Base-by-base conservation (phyloP, 108 stramenopile genomes). In the Fistulifera pelliculosa region DNA sequence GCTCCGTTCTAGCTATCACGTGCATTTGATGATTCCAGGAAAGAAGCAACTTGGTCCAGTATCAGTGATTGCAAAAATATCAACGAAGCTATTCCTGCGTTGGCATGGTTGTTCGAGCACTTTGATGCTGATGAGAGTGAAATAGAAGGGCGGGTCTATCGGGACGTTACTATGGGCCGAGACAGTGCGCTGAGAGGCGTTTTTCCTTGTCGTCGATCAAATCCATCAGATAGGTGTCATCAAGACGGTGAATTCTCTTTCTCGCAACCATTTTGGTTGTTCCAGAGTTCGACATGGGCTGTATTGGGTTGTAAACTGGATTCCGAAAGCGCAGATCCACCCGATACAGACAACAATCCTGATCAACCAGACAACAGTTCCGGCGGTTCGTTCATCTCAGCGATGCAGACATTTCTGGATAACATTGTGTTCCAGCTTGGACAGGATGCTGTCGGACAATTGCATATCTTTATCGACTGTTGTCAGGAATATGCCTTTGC, bases 11-110 rank as follows among this genome's bases (percentile, higher is more conserved):
- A 21, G 22, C n/a, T 65, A 58, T n/a, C 22, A 35, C 4, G 54
- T 60, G 7, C 70, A 71, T 57, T 43, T 71, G 47, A 52, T 65
- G n/a, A 21, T 71, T 19, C 70, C 70, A 13, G 70, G 70, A 22
- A 44, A 58, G 25, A 65, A 65, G 11, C 64, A 71, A 59, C 14
- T 22, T 6, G 70, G 64, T 10, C 70, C 70, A 12, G 1, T 71
- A 17, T 49, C 65, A 15, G 38, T 65, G 17, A 64, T 59, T 10
- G 70, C 58, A 41, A 51, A 38, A 52, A 49, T 1, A 24, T 56
- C 44, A 52, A 35, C 3, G 64, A 71, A 51, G 48, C 70, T 10
- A 27, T 71, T 18, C 64, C 60, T 18, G 70, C 70, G 22, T 41
- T 44, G 19, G 60, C 58, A 7, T 57, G 58, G 41, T n/a, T 71